phyloP scores from a whole-genome alignment of 371 early-diverging fungal species.

The Rhizopus delemar region DNA sequence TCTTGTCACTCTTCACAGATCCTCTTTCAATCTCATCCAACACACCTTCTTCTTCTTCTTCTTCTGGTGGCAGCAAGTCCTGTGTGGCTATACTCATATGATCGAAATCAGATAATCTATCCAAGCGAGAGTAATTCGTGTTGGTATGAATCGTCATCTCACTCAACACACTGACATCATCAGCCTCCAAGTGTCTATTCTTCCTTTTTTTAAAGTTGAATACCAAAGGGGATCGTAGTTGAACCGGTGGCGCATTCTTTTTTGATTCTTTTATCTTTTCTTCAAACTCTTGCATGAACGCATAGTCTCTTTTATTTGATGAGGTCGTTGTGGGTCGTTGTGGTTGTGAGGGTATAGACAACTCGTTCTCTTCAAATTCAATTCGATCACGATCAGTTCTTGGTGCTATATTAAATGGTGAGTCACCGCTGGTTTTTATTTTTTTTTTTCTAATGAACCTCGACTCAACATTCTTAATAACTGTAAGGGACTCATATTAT shows the following conservation, averaged over 20 bases:
- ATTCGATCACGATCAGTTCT: no score
- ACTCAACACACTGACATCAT: background rate
- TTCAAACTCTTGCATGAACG: background rate
- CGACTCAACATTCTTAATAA: no score
- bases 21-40: background rate
- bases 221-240: background rate
- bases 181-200: background rate
- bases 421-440: no score
- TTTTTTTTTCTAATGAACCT: no score
- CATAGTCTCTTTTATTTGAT: background rate
- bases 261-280: background rate
- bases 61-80: constrained; percentile 3
- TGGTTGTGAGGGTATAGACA: background rate
- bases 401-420: no score
- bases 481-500: no score
- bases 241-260: background rate
- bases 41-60: background rate
- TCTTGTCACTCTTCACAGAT: background rate
- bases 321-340: background rate
- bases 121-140: constrained; percentile 6
- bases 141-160: constrained; percentile 1
- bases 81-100: constrained; percentile 3
- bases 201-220: background rate
- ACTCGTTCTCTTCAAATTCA: no score
- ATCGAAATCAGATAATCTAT: constrained; percentile 4